Base-by-base conservation (phyloP, 352 stramenopile species). In the Globisporangium orthogonon region DNA sequence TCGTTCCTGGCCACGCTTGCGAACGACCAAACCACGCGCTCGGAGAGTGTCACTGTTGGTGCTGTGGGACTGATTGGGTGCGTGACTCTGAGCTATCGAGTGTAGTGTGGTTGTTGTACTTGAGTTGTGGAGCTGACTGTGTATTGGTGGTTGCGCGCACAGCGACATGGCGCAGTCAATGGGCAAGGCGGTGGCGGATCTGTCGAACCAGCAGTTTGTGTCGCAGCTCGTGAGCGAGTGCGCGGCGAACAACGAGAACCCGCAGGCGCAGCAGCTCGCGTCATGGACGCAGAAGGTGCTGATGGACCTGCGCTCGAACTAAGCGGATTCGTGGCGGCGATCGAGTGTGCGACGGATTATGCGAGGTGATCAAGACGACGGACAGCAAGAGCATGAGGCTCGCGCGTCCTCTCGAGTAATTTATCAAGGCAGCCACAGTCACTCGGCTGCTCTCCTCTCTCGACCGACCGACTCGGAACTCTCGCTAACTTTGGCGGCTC, bases 31-130 rank as follows among this genome's bases (percentile, higher is more conserved):
- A 58, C 71, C 28, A 94, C 87, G 65, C 76, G 83, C 55, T 87
- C 94, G 61, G 87, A 97, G 50, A 79, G 81, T 58, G 93, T 98
- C 56, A 88, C 97, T n/a, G 93, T 79, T 50, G 90, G 90, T 43
- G 89, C 92, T 18, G 87, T 97, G 29, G 91, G 91, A 18, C 61
- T 96, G 50, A 85, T 96, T 76, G 87, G 87, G 83, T 94, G 78
- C 56, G 76, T 73, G 28, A 37, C 23, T 23, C 23, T 23, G 23
- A 23, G 23, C 23, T 23, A 23, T 23, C 33, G 33, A 37, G 33
- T 9, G 33, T 5, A 37, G 33, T 2, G 33, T 52, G 54, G n/a
- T 18, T 60, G 6, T 58, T 30, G 49, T 48, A 54, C 18, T 9
- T 28, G 4, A 15, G 4, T 56, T 2, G 4, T 18, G 47, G 18